Evolutionary conservation across 2,329 filamentous ascomycete genomes (phyloP), one percentile per base, ranked within the genome.

Genomic region (Penicillium polonicum): DNA sequence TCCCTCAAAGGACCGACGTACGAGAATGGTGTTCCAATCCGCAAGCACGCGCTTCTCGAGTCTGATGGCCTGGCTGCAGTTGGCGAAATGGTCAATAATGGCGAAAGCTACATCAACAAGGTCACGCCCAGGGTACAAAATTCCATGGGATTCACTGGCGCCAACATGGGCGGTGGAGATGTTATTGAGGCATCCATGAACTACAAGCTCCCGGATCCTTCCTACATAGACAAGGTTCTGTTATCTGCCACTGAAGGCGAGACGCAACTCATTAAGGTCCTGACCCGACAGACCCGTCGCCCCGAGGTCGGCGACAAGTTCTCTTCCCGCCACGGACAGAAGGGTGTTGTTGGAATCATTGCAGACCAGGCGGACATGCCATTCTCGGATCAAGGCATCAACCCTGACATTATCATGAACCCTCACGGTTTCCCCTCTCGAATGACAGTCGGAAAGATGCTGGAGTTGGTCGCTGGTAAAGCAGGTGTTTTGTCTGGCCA

Each of bases 321-420:
- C 78, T 97, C 92, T 0, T 99, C 94, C 50, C 91, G 94, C 59
- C 94, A 99, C 83, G 94, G 94, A 21, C 94, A 99, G 71, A 99
- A 99, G 76, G 94, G 94, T 79, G 94, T 97, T 21, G 92, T 96
- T 1, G 94, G 94, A 56, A 93, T 97, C 67, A 97, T 99, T 58
- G 92, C 93, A 19, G 90, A 96, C 61, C 93, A 97, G 77, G 92
- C 94, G 71, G 94, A 99, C 72, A 89, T 99, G 86, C 94, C 94
- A 0, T 99, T 99, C 78, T 89, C 89, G 36, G 94, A 99, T 76
- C 81, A 83, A 52, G 95, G 94, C 2, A 85, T 99, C 65, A 88
- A 87, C n/a, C 94, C 94, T 0, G 94, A 99, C 76, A 97, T 99
- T 65, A 99, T 99, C 85, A 99, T 99, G 94, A 99, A 99, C 80